Base-by-base conservation (phyloP, 169 alveolate genomes). In the Cyclospora cayetanensis region DNA sequence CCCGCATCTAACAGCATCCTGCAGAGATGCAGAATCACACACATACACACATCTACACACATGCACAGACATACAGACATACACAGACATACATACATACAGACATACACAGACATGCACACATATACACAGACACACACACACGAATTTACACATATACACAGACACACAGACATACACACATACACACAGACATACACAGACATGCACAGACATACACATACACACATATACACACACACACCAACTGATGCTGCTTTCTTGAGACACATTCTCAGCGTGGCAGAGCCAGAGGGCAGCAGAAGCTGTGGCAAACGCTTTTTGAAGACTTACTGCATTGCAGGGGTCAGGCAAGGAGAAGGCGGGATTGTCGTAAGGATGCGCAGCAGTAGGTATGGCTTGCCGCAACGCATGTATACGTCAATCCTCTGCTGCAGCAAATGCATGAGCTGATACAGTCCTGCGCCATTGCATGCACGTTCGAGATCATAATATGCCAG, bases 401-500 rank as follows among this genome's bases (percentile, higher is more conserved):
- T 79, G 46, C 92, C 92, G 29, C 22, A 2, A 76, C 29, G 84
- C 63, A 88, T 79, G 66, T 88, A 88, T 53, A 88, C 79, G 66
- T 46, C 88, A 35, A 88, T 77, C 35, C 92, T 76, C 29, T 65
- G 20, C 27, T 72, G 65, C 29, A 88, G 53, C 34, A 72, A 77
- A 41, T 46, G 55, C 70, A 70, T 46, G 60, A 70, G 84, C 88
- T 35, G 92, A 86, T n/a, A 29, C 87, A 65, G 79, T 66, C 53
- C 76, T 66, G 88, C 84, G 52, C 66, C 85, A 34, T 76, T 76
- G 92, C 92, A 60, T 79, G 87, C 68, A 25, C 92, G 52, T 43
- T 66, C 77, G 29, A 60, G 39, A 29, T 83, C 93, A 20, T 83
- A 39, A 55, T 74, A 76, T 25, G 90, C 88, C 63, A 89, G 83